Conservation (phyloP, 306 rosid species). For the Acmispon strigosus region DNA sequence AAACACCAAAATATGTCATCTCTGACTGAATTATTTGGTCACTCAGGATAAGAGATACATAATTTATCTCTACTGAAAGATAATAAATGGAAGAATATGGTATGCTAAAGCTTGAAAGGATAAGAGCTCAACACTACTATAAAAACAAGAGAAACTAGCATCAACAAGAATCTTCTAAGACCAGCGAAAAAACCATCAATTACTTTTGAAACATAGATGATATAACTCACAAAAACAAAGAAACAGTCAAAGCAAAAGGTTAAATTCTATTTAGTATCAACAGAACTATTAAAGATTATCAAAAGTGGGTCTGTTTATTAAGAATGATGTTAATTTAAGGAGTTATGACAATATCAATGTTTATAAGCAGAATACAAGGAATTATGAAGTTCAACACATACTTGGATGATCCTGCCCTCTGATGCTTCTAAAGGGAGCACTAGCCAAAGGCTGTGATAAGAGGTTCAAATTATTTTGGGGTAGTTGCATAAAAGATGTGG, state of each 20-base stretch:
- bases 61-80: background rate
- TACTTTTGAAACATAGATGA: background rate
- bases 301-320: background rate
- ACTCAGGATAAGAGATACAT: background rate
- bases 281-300: background rate
- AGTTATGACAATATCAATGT: background rate
- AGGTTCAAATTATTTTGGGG: slow-evolving; percentile 7
- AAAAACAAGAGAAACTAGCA: background rate
- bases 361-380: slow-evolving; percentile 1
- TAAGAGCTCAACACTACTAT: background rate
- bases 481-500: background rate
- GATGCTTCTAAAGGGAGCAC: slow-evolving; percentile 10
- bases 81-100: background rate
- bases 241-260: background rate
- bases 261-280: background rate
- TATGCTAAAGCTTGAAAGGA: background rate
- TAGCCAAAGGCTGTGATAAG: background rate
- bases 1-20: background rate
- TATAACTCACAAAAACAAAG: background rate
- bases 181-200: background rate
- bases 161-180: background rate
- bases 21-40: background rate
- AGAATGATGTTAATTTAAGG: background rate
- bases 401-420: slow-evolving; percentile 15
- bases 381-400: slow-evolving; percentile 8